Base-by-base conservation (phyloP, 331 rosid genomes). In the Saraca asoca region DNA sequence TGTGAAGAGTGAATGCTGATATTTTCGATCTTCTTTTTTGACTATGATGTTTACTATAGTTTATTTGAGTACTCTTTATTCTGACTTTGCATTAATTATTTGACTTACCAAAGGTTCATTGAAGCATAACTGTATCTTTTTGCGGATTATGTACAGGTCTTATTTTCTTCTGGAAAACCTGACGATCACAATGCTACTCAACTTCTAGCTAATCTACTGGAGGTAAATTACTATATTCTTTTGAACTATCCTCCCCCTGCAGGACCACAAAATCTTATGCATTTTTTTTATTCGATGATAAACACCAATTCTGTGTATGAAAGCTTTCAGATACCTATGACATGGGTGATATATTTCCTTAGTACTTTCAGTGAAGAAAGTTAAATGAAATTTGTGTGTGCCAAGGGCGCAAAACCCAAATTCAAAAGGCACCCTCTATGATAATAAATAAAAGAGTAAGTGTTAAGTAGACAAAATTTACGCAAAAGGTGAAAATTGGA, bases 171-270 rank as follows among this genome's bases (percentile, higher is more conserved):
- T 58, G 88, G 91, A 73, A 83, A 72, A 45, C 73, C 43, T 15
- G 85, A 79, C 75, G 72, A 75, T 59, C 86, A 52, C 10, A 89
- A 70, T 78, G 76, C 85, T 68, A 14, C 69, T 78, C 71, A 52
- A 43, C 90, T 90, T 64, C 81, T 71, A 78, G 73, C 81, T 74
- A 97, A 90, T 79, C 82, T 88, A 65, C 78, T 86, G 76, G 97
- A 85, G 91, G 99, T 91, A 69, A 80, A 56, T 71, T 44, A 18
- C 62, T 59, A 20, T 34, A 31, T 52, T 15, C 33, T 51, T 9
- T 53, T 8, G n/a, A 8, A 38, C 9, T 38, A 29, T 0, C 43
- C 11, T 1, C 10, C 43, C 42, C 37, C 58, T 19, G 42, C 18
- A 20, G 41, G 57, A 41, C 42, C 13, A 60, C 31, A 24, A 24